Percentiles rank a stretch among this genome's conserved stretches.
These are phyloP conservation scores for Gossypium rotundifolium DNA, from an alignment of 345 rosid genomes.

Conservation along the genomic window DNA sequence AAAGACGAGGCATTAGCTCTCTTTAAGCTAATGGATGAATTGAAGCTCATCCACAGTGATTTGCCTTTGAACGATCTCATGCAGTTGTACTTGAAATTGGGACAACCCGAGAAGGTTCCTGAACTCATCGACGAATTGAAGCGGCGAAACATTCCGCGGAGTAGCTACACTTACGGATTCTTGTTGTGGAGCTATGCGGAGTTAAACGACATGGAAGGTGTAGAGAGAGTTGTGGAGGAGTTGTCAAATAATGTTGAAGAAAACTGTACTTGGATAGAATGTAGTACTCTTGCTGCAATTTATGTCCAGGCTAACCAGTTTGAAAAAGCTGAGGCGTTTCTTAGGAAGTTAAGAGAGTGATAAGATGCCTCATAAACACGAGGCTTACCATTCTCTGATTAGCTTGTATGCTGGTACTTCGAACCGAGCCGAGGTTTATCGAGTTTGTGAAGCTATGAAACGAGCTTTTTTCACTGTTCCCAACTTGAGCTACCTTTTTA, in stretches of 20 bases:
- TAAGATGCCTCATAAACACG: conserved; percentile 36
- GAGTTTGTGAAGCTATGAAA: conserved; percentile 59
- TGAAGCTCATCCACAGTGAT: conserved; percentile 28
- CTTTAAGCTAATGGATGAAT: conserved; percentile 48
- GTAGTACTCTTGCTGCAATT: conserved; percentile 52
- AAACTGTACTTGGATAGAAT: conserved; percentile 41
- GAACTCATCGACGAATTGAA: conserved; percentile 46
- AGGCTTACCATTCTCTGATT: conserved; percentile 64
- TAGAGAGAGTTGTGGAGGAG: conserved; percentile 41
- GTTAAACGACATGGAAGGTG: conserved; percentile 47
- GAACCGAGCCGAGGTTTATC: conserved; percentile 45
- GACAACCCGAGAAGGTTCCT: conserved; percentile 53
- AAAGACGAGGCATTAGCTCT: conserved; percentile 49
- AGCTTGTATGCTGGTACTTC: conserved; percentile 50
- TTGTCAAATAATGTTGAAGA: conserved; percentile 25
- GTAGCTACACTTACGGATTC: conserved; percentile 27
- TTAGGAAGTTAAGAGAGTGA: conserved; percentile 50
- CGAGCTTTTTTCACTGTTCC: conserved; percentile 26
- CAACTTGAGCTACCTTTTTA: conserved; percentile 48
- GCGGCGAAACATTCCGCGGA: conserved; percentile 30
- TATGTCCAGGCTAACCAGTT: conserved; percentile 52
- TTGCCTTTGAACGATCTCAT: conserved; percentile 56
- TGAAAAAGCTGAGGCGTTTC: conserved; percentile 60
- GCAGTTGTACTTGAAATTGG: conserved; percentile 43
- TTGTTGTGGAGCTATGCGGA: conserved; percentile 58